Conservation (phyloP, 305 asterid species). For the Fraxinus platypoda region DNA sequence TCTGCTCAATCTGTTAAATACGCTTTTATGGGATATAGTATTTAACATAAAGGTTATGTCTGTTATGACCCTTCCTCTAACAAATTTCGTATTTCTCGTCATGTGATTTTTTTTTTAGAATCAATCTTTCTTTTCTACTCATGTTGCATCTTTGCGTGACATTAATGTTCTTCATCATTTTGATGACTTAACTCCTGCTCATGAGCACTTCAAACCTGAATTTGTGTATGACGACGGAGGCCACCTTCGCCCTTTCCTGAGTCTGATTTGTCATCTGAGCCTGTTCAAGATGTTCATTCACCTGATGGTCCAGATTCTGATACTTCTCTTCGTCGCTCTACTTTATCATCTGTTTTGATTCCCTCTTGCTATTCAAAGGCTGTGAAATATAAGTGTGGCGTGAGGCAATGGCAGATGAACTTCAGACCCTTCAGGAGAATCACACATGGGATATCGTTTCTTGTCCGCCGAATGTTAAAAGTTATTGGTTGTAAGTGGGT, state of each 20-base stretch:
- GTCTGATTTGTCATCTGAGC: not conserved
- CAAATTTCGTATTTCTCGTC: not conserved
- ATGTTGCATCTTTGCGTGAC: not conserved
- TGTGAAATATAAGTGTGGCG: not conserved
- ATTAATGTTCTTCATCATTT: not conserved
- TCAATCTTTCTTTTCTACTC: not conserved
- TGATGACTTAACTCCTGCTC: not conserved
- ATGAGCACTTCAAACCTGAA: not conserved
- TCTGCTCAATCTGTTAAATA: not conserved
- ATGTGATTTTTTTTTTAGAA: not conserved
- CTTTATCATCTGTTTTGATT: not conserved
- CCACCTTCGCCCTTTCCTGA: not conserved
- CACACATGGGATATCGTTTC: not conserved
- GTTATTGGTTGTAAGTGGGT: not conserved
- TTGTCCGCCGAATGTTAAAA: not conserved
- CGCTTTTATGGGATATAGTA: not conserved
- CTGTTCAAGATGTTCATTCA: not conserved
- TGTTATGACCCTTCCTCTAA: not conserved
- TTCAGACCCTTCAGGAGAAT: not conserved
- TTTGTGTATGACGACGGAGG: not conserved
- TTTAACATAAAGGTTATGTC: not conserved
- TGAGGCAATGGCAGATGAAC: not conserved
- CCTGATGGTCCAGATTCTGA: not conserved
- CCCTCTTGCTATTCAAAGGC: not conserved
- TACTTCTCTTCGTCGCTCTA: not conserved